phyloP scores from a whole-genome alignment of 805 yeast genomes.

The Yamadazyma scolyti region DNA sequence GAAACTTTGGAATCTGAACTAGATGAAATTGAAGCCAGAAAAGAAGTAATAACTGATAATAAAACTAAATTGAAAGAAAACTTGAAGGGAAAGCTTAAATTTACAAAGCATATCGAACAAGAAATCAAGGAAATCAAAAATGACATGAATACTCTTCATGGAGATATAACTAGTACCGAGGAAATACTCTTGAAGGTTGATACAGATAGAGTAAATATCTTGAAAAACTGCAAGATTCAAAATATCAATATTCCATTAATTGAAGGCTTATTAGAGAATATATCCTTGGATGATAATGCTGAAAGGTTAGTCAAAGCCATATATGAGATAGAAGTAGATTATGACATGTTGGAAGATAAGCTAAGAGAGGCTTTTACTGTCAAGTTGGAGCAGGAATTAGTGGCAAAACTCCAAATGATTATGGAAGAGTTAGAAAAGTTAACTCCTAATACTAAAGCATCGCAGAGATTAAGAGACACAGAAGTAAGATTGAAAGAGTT shows the following conservation, averaged over 20 bases:
- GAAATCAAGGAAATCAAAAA: slow-evolving; percentile 34
- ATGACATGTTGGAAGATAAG: slow-evolving; percentile 39
- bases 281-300: slow-evolving; percentile 57
- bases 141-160: slow-evolving; percentile 25
- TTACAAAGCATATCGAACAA: slow-evolving; percentile 17
- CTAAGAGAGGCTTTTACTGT: slow-evolving; percentile 39
- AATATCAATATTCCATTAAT: slow-evolving; percentile 59
- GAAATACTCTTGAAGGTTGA: slow-evolving; percentile 53
- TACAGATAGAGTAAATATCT: slow-evolving; percentile 52
- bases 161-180: slow-evolving; percentile 39
- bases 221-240: slow-evolving; percentile 74
- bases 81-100: slow-evolving; percentile 18
- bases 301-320: slow-evolving; percentile 36
- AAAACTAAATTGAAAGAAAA: slow-evolving; percentile 8
- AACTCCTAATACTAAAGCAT: slow-evolving; percentile 81
- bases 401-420: slow-evolving; percentile 29
- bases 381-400: slow-evolving; percentile 35
- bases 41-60: slow-evolving; percentile 20
- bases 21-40: slow-evolving; percentile 25
- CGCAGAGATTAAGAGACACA: slow-evolving; percentile 69
- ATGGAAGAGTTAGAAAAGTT: slow-evolving; percentile 41
- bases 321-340: slow-evolving; percentile 55
- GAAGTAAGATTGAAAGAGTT: slow-evolving; percentile 55
- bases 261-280: slow-evolving; percentile 55
- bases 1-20: slow-evolving; percentile 19